Evolutionary conservation across 2,329 filamentous ascomycete genomes (phyloP).

Genomic region (Trichoderma hamatum): DNA sequence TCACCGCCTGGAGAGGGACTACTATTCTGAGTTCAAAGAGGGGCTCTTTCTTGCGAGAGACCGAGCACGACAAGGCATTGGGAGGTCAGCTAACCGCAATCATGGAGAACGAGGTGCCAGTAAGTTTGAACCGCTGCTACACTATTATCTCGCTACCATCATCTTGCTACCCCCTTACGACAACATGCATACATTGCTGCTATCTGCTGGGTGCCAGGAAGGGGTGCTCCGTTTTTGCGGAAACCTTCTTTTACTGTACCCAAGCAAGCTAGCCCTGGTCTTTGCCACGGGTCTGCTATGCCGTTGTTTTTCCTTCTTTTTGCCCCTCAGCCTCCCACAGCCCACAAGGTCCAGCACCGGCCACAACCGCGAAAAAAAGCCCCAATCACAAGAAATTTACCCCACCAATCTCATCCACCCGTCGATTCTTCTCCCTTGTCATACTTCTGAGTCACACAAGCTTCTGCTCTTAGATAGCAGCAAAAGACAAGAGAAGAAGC

Average conservation of each 20-base stretch:
- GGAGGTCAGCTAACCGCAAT: slow-evolving; percentile 15
- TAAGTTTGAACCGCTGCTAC: slow-evolving; percentile 25
- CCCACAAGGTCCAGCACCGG: slow-evolving; percentile 16
- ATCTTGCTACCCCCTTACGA: not conserved
- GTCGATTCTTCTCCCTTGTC: slow-evolving; percentile 12
- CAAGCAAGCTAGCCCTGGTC: slow-evolving; percentile 21
- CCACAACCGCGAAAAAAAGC: slow-evolving; percentile 17
- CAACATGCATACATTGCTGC: not conserved
- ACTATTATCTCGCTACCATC: not conserved
- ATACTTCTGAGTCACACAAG: slow-evolving; percentile 22
- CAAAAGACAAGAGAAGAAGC: slow-evolving; percentile 19
- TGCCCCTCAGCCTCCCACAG: slow-evolving; percentile 22
- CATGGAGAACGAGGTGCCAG: slow-evolving; percentile 32
- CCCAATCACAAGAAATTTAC: slow-evolving; percentile 26
- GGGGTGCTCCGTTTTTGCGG: slow-evolving; percentile 10
- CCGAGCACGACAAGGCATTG: not conserved
- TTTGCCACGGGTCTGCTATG: not conserved
- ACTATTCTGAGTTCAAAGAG: not conserved
- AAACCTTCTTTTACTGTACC: slow-evolving; percentile 1
- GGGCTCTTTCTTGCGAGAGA: not conserved
- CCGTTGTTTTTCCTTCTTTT: not conserved
- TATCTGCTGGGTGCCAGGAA: not conserved
- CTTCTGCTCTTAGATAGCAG: slow-evolving; percentile 20
- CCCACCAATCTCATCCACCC: slow-evolving; percentile 24
- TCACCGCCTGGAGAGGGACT: not conserved